Evolutionary conservation across 345 rosid species (phyloP).

Genomic region (Boechera stricta): DNA sequence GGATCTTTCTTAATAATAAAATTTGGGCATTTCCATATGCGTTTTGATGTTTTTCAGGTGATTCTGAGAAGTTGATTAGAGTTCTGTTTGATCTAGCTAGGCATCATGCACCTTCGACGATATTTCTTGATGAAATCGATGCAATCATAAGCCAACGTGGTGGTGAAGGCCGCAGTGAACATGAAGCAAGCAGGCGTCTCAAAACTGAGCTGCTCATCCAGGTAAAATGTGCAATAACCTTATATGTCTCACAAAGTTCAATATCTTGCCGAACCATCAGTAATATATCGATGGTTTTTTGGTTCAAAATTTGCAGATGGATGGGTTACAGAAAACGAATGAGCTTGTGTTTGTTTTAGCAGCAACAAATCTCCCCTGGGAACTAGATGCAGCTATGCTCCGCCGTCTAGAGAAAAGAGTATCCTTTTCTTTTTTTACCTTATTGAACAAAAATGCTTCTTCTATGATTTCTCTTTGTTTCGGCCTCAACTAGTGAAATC

Average conservation of each 20-base stretch:
- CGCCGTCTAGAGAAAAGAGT: slow-evolving; percentile 97
- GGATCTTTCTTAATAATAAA: background rate
- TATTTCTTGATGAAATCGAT: slow-evolving; percentile 96
- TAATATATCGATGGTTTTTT: slow-evolving; percentile 30
- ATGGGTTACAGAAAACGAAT: slow-evolving; percentile 79
- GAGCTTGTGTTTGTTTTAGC: slow-evolving; percentile 98
- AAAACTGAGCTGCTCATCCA: slow-evolving; percentile 99
- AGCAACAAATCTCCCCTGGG: slow-evolving; percentile 99
- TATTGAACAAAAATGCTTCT: background rate
- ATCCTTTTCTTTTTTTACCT: slow-evolving; percentile 54
- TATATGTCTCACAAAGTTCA: background rate
- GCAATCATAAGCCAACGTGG: slow-evolving; percentile 98
- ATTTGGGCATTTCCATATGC: background rate
- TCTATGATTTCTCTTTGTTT: slow-evolving; percentile 25
- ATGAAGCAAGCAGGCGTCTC: slow-evolving; percentile 98
- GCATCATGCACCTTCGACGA: slow-evolving; percentile 96
- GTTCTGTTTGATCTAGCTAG: slow-evolving; percentile 95
- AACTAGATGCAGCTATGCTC: slow-evolving; percentile 97
- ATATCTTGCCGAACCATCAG: background rate
- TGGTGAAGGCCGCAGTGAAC: slow-evolving; percentile 95
- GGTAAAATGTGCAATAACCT: slow-evolving; percentile 53
- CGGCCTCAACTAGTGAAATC: slow-evolving; percentile 44
- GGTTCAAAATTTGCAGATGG: slow-evolving; percentile 69
- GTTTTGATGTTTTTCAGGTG: slow-evolving; percentile 64
- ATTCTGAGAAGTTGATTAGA: slow-evolving; percentile 91